phyloP scores from a whole-genome alignment of 2,329 filamentous ascomycete genomes.

The Fusarium euwallaceae region DNA sequence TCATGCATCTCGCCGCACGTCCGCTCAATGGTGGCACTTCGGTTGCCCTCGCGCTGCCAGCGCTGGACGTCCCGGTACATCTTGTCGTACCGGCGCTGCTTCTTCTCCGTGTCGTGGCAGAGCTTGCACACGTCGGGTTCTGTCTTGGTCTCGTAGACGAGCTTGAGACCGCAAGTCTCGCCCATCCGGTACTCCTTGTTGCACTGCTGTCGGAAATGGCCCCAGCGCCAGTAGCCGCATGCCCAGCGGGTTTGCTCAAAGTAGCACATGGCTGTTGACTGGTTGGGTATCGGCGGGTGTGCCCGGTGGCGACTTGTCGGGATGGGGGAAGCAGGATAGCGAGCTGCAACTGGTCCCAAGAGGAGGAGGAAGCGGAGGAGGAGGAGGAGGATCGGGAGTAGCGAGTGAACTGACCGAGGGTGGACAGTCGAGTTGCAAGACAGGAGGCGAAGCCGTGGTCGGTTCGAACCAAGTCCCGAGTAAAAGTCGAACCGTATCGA shows the following conservation, averaged over 20 bases:
- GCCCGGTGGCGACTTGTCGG: conserved; percentile 22
- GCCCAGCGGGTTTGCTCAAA: conserved; percentile 89
- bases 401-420: conserved; percentile 17
- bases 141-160: conserved; percentile 81
- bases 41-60: conserved; percentile 83
- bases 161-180: conserved; percentile 94
- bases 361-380: conserved; percentile 10
- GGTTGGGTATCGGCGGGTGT: conserved; percentile 35
- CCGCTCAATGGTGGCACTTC: conserved; percentile 78
- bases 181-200: conserved; percentile 95
- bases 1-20: conserved; percentile 77
- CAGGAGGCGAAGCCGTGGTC: conserved; percentile 28
- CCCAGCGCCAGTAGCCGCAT: conserved; percentile 96
- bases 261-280: conserved; percentile 81
- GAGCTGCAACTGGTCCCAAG: conserved; percentile 19
- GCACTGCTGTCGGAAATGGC: conserved; percentile 92
- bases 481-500: conserved; percentile 22
- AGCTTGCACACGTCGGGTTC: conserved; percentile 79
- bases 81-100: conserved; percentile 79
- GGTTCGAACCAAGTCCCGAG: conserved; percentile 36
- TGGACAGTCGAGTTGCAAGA: conserved; percentile 34
- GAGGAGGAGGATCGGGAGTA: conserved; percentile 27
- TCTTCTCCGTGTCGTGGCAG: conserved; percentile 91
- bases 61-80: conserved; percentile 81
- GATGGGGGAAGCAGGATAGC: conserved; percentile 7